Base-by-base conservation (phyloP, 1,284 basidiomycete genomes). In the Phenoliferia sp. region DNA sequence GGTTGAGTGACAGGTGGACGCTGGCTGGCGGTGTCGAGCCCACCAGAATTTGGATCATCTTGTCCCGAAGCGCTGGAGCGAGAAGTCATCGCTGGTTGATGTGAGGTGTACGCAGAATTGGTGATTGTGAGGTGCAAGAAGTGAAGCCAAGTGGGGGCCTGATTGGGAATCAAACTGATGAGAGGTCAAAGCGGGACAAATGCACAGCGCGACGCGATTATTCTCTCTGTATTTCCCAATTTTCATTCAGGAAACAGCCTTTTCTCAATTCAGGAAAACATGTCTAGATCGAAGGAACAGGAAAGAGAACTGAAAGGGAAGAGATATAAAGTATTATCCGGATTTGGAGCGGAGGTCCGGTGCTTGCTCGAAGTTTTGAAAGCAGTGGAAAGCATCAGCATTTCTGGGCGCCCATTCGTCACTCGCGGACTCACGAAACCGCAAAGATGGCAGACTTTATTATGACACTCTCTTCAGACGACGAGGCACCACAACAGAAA, bases 391-490 rank as follows among this genome's bases (percentile, higher is more conserved):
- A n/a, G n/a, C n/a, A n/a, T n/a, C n/a, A n/a, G n/a, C n/a, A n/a
- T n/a, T n/a, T n/a, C n/a, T n/a, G n/a, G n/a, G n/a, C n/a, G n/a
- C 50, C 7, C 29, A 54, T 7, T 22, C 31, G 32, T 33, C 56
- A 58, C 19, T 22, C 31, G 56, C 16, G 19, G 16, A 32, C 56
- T 5, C 39, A 44, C 22, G 32, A 17, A 32, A 39, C 58, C 54
- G 31, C 3, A 36, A 59, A 15, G 36, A 76, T 74, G 64, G 74
- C 78, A n/a, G 88, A 90, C 78, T 89, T 88, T 80, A 82, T 91
- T 59, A 86, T 89, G 85, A 92, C 90, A 0, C 84, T 92, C 66
- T 88, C 90, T 73, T 91, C 90, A 35, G 90, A 90, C 73, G 81
- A 82, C 31, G 90, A 92, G 76, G 84, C 83, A 28, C 64, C 66